Evolutionary conservation across 23 red algal genomes (phyloP).

Genomic region (Gracilaria domingensis): DNA sequence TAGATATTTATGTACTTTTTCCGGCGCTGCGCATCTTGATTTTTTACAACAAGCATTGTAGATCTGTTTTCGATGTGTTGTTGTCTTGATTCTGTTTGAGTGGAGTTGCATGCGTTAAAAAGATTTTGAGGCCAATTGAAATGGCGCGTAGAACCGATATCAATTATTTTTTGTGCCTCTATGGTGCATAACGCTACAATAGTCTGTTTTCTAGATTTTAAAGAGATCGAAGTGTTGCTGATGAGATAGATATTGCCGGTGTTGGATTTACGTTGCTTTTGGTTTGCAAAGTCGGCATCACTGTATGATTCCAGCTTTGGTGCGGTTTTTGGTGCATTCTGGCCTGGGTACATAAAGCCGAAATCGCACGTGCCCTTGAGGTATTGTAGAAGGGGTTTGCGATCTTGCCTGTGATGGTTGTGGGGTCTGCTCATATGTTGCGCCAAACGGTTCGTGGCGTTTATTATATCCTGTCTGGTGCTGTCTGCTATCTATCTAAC

Average conservation of each 20-base stretch:
- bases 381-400: neutral
- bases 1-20: too few relatives aligned
- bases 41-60: too few relatives aligned
- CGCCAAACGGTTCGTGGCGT: neutral
- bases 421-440: slow-evolving; percentile 2
- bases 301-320: neutral
- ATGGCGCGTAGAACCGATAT: too few relatives aligned
- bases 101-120: too few relatives aligned
- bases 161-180: too few relatives aligned
- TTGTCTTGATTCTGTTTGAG: too few relatives aligned
- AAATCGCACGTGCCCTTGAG: slow-evolving; percentile 10
- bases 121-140: too few relatives aligned
- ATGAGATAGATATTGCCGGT: neutral
- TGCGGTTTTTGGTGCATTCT: neutral
- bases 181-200: neutral
- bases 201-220: slow-evolving; percentile 4
- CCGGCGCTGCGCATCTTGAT: too few relatives aligned
- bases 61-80: too few relatives aligned
- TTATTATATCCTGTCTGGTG: neutral
- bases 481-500: neutral
- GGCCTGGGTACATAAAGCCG: too few relatives aligned
- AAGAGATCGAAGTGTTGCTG: slow-evolving; percentile 4
- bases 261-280: neutral
- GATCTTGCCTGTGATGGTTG: neutral
- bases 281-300: neutral